Conservation (phyloP, 495 filamentous ascomycete genomes). For the Tuber umbilicatum region DNA sequence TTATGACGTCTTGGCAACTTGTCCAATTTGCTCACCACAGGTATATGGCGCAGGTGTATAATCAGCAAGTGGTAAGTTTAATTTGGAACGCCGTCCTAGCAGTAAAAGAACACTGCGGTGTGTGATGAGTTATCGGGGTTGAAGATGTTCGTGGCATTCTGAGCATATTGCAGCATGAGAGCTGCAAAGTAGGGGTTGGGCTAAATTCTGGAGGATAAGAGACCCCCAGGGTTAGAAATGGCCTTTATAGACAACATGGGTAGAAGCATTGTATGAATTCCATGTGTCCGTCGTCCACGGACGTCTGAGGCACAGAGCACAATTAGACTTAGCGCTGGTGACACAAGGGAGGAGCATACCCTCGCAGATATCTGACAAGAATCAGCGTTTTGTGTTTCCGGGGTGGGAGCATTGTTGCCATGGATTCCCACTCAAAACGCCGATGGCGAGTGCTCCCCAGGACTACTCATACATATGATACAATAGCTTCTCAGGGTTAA, state of each 20-base stretch:
- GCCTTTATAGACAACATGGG: not conserved
- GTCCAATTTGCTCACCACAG: not conserved
- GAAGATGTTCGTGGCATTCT: not conserved
- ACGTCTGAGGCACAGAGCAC: not conserved
- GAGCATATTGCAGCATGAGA: not conserved
- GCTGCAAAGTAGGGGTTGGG: not conserved
- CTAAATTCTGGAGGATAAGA: not conserved
- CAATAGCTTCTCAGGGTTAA: not conserved
- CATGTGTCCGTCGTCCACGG: not conserved
- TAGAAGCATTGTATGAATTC: not conserved
- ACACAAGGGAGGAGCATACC: not conserved
- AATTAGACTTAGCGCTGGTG: not conserved
- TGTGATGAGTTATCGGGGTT: not conserved
- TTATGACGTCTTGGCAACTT: not conserved
- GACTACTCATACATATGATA: not conserved
- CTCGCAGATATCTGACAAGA: not conserved
- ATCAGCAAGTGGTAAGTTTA: not conserved
- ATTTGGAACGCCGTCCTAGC: not conserved
- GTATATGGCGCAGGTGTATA: not conserved
- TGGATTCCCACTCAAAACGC: not conserved
- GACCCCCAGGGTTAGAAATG: not conserved
- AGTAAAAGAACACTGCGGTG: not conserved
- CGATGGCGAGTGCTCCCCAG: not conserved
- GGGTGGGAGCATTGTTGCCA: not conserved
- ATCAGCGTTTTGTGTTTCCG: not conserved